A percentile compares a stretch with the other conserved stretches of the same genome.
phyloP scores from a whole-genome alignment of 106 monocot species.

The Dioscorea alata region DNA sequence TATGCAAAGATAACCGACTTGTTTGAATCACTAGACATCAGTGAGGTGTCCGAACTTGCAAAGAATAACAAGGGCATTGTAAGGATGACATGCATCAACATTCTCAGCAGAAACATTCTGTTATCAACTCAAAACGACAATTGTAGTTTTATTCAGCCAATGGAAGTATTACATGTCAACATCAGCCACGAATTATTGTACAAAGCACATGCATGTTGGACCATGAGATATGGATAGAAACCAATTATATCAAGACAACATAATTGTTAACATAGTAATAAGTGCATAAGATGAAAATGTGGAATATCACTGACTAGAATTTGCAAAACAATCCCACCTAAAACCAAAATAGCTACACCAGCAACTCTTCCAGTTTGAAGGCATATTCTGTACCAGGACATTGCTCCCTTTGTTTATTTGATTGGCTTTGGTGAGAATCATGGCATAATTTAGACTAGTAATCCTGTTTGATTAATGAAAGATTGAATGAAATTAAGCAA shows the following conservation, averaged over 20 bases:
- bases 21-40: conserved; percentile 41
- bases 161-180: conserved; percentile 64
- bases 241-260: background rate
- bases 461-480: too few species aligned
- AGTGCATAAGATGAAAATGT: background rate
- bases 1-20: background rate
- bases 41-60: conserved; percentile 39
- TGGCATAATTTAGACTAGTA: too few species aligned
- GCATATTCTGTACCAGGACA: conserved; percentile 11
- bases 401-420: too few species aligned
- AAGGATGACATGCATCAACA: conserved; percentile 78
- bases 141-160: background rate
- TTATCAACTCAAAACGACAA: background rate
- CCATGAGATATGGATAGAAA: background rate
- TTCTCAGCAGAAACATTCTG: conserved; percentile 29
- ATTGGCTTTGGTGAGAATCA: too few species aligned
- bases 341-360: conserved; percentile 70
- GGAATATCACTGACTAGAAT: conserved; percentile 44
- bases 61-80: conserved; percentile 91
- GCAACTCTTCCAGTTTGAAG: conserved; percentile 67
- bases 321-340: conserved; percentile 74
- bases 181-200: conserved; percentile 99
- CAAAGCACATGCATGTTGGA: conserved; percentile 65
- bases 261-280: background rate
- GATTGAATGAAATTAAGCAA: too few species aligned